phyloP scores from a whole-genome alignment of 2,329 filamentous ascomycete species.

The Talaromyces sp. region DNA sequence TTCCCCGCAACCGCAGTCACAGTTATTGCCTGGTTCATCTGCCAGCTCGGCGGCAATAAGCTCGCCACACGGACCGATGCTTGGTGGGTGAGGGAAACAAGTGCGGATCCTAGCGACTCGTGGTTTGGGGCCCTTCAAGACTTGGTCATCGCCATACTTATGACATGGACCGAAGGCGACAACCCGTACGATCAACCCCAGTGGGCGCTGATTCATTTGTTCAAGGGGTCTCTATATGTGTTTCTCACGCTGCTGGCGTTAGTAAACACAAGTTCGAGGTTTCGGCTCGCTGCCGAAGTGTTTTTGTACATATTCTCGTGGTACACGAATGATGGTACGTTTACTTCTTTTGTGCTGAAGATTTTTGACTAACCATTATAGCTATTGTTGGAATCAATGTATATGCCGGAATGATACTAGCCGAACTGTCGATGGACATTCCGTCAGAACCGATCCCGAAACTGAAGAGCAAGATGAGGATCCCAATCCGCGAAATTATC shows the following conservation, averaged over 20 bases:
- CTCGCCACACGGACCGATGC: conserved; percentile 53
- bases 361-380: not conserved
- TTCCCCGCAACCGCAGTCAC: conserved; percentile 54
- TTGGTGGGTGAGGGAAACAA: conserved; percentile 52
- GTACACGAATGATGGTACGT: conserved; percentile 7
- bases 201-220: conserved; percentile 52
- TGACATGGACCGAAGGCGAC: conserved; percentile 47
- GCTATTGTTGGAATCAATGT: conserved; percentile 52
- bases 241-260: conserved; percentile 51
- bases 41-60: conserved; percentile 53
- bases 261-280: conserved; percentile 43
- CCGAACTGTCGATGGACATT: conserved; percentile 49
- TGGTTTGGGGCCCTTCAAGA: conserved; percentile 39
- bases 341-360: not conserved
- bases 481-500: not conserved
- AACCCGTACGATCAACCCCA: conserved; percentile 54
- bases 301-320: conserved; percentile 45
- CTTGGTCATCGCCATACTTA: conserved; percentile 41
- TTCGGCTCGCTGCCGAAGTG: conserved; percentile 44
- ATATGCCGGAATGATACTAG: conserved; percentile 57
- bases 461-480: not conserved
- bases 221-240: conserved; percentile 51
- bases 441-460: conserved; percentile 27
- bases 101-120: conserved; percentile 37
- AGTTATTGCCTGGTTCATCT: conserved; percentile 49